phyloP scores from a whole-genome alignment of 345 rosid species.

The Ceriops tagal region DNA sequence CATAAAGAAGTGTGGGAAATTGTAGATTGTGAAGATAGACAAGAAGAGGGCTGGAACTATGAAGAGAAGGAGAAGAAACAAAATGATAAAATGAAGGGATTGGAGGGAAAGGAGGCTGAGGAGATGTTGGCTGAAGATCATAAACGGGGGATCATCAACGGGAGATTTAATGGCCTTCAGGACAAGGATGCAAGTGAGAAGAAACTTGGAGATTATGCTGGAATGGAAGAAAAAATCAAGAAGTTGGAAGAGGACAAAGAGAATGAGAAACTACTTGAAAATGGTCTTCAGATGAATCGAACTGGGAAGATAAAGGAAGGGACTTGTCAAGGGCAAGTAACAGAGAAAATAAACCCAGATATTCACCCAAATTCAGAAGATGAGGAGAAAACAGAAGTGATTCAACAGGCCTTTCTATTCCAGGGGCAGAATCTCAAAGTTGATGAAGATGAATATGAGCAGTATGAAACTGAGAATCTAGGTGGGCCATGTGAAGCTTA shows the following conservation, averaged over 20 bases:
- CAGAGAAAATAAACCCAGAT: constrained; percentile 26
- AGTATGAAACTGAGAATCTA: constrained; percentile 18
- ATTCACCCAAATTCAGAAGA: constrained; percentile 34
- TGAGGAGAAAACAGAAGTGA: constrained; percentile 20
- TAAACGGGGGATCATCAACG: constrained; percentile 17
- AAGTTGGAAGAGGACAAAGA: constrained; percentile 6
- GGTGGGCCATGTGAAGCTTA: constrained; percentile 27
- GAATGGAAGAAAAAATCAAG: constrained; percentile 13
- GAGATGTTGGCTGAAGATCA: constrained; percentile 13
- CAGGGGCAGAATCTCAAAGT: constrained; percentile 19
- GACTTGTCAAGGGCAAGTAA: neutral
- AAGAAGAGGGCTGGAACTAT: constrained; percentile 12
- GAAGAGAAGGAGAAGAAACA: constrained; percentile 26
- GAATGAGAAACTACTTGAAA: constrained; percentile 5
- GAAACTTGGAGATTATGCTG: constrained; percentile 15
- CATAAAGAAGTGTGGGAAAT: constrained; percentile 27
- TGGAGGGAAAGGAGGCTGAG: neutral
- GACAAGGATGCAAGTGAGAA: constrained; percentile 16
- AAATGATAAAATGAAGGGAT: constrained; percentile 12
- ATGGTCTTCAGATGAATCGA: constrained; percentile 12
- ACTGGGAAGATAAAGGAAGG: constrained; percentile 4
- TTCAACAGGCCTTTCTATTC: constrained; percentile 26
- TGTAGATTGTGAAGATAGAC: constrained; percentile 16
- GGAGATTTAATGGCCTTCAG: constrained; percentile 15
- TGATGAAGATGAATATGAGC: constrained; percentile 22